A percentile compares a stretch with the other conserved stretches of the same genome.
Evolutionary conservation across 768 basidiomycete genomes (phyloP).

Genomic region (Russula virescens): DNA sequence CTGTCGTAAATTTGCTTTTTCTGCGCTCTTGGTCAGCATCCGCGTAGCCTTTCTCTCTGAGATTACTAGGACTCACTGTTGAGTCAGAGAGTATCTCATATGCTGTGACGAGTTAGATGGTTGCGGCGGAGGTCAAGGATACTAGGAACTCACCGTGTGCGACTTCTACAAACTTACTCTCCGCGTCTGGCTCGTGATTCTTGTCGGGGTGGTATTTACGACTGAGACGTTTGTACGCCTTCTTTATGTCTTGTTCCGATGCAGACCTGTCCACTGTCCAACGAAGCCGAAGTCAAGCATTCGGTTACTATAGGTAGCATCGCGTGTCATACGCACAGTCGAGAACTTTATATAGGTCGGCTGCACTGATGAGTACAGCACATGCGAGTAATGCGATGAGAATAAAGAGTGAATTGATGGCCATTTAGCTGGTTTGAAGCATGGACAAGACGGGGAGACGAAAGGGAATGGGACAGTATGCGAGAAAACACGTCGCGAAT

Average conservation of each 20-base stretch:
- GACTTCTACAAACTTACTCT: conserved; percentile 85
- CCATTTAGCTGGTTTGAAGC: conserved; percentile 26
- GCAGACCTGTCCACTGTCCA: conserved; percentile 62
- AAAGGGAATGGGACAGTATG: neutral
- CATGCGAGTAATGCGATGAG: conserved; percentile 32
- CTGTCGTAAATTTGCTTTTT: conserved; percentile 93
- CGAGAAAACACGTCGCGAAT: conserved; percentile 4
- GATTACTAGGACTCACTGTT: conserved; percentile 43
- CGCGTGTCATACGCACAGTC: conserved; percentile 55
- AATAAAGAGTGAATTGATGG: conserved; percentile 27
- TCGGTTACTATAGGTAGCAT: conserved; percentile 24
- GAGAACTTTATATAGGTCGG: conserved; percentile 77
- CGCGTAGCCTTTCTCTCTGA: neutral
- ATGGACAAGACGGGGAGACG: conserved; percentile 12
- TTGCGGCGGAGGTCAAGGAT: neutral
- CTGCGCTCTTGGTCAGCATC: conserved; percentile 36
- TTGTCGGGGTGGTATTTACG: conserved; percentile 94
- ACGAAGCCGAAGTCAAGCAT: conserved; percentile 24
- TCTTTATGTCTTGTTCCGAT: conserved; percentile 82
- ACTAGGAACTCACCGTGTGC: conserved; percentile 69
- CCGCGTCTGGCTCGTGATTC: conserved; percentile 78
- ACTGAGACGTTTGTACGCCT: conserved; percentile 87
- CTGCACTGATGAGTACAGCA: conserved; percentile 40
- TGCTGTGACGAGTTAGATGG: conserved; percentile 40
- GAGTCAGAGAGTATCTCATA: conserved; percentile 93